phyloP scores from a whole-genome alignment of 2,329 filamentous ascomycete genomes.

The Aspergillus fumigatus region DNA sequence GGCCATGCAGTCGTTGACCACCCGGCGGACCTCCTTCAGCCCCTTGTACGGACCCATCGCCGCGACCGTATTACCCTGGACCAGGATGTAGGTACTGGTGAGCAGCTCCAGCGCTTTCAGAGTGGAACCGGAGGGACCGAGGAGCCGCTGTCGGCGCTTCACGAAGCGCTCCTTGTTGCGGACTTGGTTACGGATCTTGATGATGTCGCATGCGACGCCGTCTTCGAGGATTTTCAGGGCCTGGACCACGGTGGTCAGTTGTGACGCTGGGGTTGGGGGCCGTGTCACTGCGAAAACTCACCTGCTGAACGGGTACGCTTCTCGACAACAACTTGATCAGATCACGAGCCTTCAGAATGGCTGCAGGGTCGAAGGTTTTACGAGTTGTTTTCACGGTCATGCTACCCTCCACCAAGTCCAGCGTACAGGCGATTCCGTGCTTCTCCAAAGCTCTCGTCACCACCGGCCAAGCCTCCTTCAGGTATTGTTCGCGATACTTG shows the following conservation, averaged over 20 bases:
- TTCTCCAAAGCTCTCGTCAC: conserved; percentile 85
- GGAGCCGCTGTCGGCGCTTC: conserved; percentile 85
- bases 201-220: conserved; percentile 85
- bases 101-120: conserved; percentile 91
- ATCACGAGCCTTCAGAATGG: conserved; percentile 90
- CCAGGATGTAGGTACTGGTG: conserved; percentile 86
- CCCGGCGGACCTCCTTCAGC: conserved; percentile 82
- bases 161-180: conserved; percentile 93
- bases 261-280: neutral
- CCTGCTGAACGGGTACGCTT: conserved; percentile 83
- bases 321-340: conserved; percentile 88
- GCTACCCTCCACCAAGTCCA: conserved; percentile 90
- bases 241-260: conserved; percentile 18
- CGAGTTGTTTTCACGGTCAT: conserved; percentile 96
- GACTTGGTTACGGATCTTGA: conserved; percentile 89
- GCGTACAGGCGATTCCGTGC: conserved; percentile 79
- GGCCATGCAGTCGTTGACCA: conserved; percentile 93
- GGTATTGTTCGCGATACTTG: conserved; percentile 91
- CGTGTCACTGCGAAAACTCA: conserved; percentile 9
- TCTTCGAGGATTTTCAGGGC: conserved; percentile 94
- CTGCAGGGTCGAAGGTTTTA: conserved; percentile 85
- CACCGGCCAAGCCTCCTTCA: conserved; percentile 89
- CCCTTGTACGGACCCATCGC: conserved; percentile 91
- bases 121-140: conserved; percentile 87
- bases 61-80: conserved; percentile 93